A percentile compares a stretch with the other conserved stretches of the same genome.
phyloP scores from a whole-genome alignment of 129 eudicot genomes.

The Flaveria trinervia region DNA sequence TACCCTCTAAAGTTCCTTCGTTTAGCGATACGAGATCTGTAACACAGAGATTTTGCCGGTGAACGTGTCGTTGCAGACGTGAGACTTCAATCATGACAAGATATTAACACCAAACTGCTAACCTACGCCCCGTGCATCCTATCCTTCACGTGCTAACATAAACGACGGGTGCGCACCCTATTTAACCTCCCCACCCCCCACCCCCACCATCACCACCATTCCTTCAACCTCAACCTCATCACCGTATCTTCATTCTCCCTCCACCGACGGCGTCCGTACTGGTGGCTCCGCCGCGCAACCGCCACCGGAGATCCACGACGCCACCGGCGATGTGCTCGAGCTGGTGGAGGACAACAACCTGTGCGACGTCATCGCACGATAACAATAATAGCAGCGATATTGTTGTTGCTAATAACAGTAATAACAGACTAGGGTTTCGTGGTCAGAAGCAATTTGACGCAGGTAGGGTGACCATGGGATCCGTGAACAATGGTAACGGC shows the following conservation, averaged over 20 bases:
- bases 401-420: background rate
- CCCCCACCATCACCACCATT: background rate
- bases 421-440: slow-evolving; percentile 52
- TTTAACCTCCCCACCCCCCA: slow-evolving; percentile 11
- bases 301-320: slow-evolving; percentile 34
- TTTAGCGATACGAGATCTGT: slow-evolving; percentile 24
- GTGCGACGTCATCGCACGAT: slow-evolving; percentile 21
- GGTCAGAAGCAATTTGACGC: slow-evolving; percentile 22
- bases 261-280: slow-evolving; percentile 38
- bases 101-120: slow-evolving; percentile 24
- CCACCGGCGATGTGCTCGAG: slow-evolving; percentile 42
- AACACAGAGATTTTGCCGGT: slow-evolving; percentile 29
- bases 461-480: slow-evolving; percentile 35
- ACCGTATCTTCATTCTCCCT: slow-evolving; percentile 24
- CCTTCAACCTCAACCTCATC: slow-evolving; percentile 12
- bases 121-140: slow-evolving; percentile 23
- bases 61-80: slow-evolving; percentile 27
- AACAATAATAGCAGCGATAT: slow-evolving; percentile 15
- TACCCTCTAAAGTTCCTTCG: background rate
- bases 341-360: slow-evolving; percentile 39
- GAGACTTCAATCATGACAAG: slow-evolving; percentile 17
- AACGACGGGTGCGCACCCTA: slow-evolving; percentile 31
- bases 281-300: slow-evolving; percentile 29
- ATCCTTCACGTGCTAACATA: slow-evolving; percentile 27
- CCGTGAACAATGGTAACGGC: slow-evolving; percentile 28